phyloP scores from a whole-genome alignment of 352 stramenopile species.

The Halophytophthora polymorphica region DNA sequence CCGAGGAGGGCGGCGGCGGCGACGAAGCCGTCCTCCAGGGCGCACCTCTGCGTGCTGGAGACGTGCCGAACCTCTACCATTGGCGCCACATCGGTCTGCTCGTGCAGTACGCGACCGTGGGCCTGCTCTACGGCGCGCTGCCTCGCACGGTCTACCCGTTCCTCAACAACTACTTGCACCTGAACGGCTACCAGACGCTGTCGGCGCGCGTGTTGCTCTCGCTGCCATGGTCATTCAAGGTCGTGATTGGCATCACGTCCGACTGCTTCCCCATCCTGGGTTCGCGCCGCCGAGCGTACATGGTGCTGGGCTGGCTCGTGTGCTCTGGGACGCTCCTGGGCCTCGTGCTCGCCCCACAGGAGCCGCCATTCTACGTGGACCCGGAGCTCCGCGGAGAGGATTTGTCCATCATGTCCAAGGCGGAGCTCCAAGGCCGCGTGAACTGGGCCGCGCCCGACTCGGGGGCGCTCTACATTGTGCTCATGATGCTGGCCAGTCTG shows the following conservation, averaged over 20 bases:
- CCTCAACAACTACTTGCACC: slow-evolving; percentile 69
- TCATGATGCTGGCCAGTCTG: slow-evolving; percentile 37
- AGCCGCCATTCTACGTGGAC: slow-evolving; percentile 56
- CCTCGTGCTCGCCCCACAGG: slow-evolving; percentile 39
- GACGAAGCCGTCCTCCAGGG: slow-evolving; percentile 10
- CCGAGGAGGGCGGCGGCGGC: slow-evolving; percentile 4
- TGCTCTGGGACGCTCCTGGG: slow-evolving; percentile 50
- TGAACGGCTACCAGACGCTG: slow-evolving; percentile 64
- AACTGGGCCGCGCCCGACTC: slow-evolving; percentile 26
- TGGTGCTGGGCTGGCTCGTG: slow-evolving; percentile 61
- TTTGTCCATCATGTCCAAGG: slow-evolving; percentile 35
- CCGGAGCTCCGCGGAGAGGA: slow-evolving; percentile 36
- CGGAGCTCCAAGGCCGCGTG: slow-evolving; percentile 19
- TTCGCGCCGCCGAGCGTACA: slow-evolving; percentile 63
- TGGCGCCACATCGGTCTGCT: slow-evolving; percentile 56
- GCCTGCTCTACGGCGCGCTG: slow-evolving; percentile 56
- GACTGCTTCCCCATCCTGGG: slow-evolving; percentile 65
- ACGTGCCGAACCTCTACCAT: slow-evolving; percentile 50
- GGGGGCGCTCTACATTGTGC: slow-evolving; percentile 29
- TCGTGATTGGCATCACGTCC: slow-evolving; percentile 59
- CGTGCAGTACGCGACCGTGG: slow-evolving; percentile 65
- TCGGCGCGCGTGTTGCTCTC: slow-evolving; percentile 57
- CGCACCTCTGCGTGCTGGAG: slow-evolving; percentile 33
- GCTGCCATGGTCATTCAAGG: slow-evolving; percentile 64
- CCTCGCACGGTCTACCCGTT: slow-evolving; percentile 68